phyloP scores from a whole-genome alignment of 352 stramenopile genomes.

The Pythium vanterpoolii region DNA sequence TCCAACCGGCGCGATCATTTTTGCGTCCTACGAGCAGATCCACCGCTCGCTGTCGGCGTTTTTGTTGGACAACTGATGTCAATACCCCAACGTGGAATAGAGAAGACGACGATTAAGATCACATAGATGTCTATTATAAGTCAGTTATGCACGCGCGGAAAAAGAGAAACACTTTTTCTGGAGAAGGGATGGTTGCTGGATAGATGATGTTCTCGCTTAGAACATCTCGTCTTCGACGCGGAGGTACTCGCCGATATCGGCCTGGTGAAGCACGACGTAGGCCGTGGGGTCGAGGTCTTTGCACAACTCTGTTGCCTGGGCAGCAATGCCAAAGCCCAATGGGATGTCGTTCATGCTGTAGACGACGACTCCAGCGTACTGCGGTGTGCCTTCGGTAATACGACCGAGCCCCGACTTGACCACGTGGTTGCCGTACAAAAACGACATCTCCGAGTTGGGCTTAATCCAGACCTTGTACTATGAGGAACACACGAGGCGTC shows the following conservation, averaged over 20 bases:
- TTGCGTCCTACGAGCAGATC: constrained; percentile 85
- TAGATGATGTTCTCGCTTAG: constrained; percentile 42
- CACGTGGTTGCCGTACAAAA: constrained; percentile 99
- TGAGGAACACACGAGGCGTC: background rate
- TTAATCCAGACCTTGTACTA: constrained; percentile 99
- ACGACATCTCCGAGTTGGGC: constrained; percentile 98
- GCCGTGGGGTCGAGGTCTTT: constrained; percentile 95
- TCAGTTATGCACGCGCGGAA: constrained; percentile 11
- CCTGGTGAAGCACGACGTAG: constrained; percentile 98
- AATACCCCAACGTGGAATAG: constrained; percentile 4
- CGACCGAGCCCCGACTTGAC: constrained; percentile 96
- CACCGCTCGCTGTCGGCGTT: constrained; percentile 42
- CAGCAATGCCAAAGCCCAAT: constrained; percentile 97
- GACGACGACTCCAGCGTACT: constrained; percentile 98
- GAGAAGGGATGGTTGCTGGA: background rate
- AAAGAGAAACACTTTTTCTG: background rate
- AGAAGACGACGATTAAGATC: background rate
- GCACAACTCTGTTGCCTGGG: constrained; percentile 94
- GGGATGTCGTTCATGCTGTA: constrained; percentile 99
- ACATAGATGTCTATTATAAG: constrained; percentile 20
- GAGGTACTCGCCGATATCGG: constrained; percentile 99
- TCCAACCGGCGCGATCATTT: constrained; percentile 95
- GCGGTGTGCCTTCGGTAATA: constrained; percentile 97
- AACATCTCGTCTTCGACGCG: constrained; percentile 98
- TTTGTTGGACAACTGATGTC: constrained; percentile 7